Base-by-base conservation (phyloP, 176 grass and related monocot species). In the Carex myosuroides region DNA sequence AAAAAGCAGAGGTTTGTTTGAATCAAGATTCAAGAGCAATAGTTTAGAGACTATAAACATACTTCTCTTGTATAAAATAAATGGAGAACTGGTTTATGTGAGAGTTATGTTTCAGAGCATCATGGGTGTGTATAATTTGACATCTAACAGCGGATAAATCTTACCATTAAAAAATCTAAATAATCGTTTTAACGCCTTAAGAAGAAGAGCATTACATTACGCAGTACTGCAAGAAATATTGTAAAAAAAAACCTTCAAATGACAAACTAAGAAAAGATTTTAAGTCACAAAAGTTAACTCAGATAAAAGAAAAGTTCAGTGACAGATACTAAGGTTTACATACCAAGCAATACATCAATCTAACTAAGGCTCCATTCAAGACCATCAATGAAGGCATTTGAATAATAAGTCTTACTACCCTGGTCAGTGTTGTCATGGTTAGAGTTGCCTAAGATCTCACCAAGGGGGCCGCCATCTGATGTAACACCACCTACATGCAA, bases 371-470 rank as follows among this genome's bases (percentile, higher is more conserved):
- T 77, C 73, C 73, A 77, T 56, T 55, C 73, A 33, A 77, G 22
- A 56, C 73, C 22, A 55, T 32, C 33, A 55, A 77, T 56, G 24
- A 77, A 77, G 46, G 73, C 9, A 77, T 77, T 55, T 54, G 50
- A 24, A 55, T 54, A 77, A 77, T 20, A 77, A 77, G 50, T 56
- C 6, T 77, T 77, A 57, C 8, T 77, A 33, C 21, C 35, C 10
- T 44, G 39, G 60, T 62, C 26, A 81, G 61, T 52, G 29, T 9
- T 37, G 32, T 83, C 62, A 58, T 80, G 81, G 74, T 84, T 92
- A 78, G 90, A 86, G 61, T 92, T 92, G 16, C 85, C 81, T 84
- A 94, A 90, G 26, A 94, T 94, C 80, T 92, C 92, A 6, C 92
- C 92, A 57, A 94, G 84, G 62, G 92, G 92, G 0, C 92, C 92